These are phyloP conservation scores for Stramenopiles sp. DNA, from an alignment of 352 stramenopile species.

Conservation along the genomic window DNA sequence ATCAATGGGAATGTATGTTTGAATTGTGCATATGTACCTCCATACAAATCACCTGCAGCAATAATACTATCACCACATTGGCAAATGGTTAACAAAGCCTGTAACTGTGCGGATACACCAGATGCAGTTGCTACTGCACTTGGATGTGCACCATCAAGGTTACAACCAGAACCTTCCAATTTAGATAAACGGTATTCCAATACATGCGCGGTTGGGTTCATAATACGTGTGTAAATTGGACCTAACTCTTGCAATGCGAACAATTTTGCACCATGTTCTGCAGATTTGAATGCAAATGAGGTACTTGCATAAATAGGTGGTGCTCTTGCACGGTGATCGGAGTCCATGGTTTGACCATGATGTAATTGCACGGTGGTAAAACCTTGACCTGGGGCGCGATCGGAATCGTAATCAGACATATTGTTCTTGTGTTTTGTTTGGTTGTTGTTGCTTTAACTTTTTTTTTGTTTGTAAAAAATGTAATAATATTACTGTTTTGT, in stretches of 20 bases:
- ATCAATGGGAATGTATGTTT: slow-evolving; percentile 69
- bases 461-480: too few species aligned
- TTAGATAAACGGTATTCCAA: slow-evolving; percentile 71
- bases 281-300: slow-evolving; percentile 61
- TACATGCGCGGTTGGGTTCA: slow-evolving; percentile 76
- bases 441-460: too few species aligned
- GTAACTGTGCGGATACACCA: slow-evolving; percentile 66
- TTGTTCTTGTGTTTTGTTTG: too few species aligned
- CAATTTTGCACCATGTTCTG: slow-evolving; percentile 36
- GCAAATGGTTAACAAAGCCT: slow-evolving; percentile 53
- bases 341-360: slow-evolving; percentile 46
- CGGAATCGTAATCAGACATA: slow-evolving; percentile 12
- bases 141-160: too few species aligned
- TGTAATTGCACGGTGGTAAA: slow-evolving; percentile 32
- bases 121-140: slow-evolving; percentile 61
- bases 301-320: slow-evolving; percentile 69
- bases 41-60: slow-evolving; percentile 81
- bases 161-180: slow-evolving; percentile 69
- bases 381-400: background rate
- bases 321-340: slow-evolving; percentile 40
- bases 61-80: slow-evolving; percentile 73
- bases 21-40: slow-evolving; percentile 80
- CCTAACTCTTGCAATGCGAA: slow-evolving; percentile 67
- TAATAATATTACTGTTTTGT: too few species aligned
- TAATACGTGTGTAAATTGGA: slow-evolving; percentile 64